These are phyloP conservation scores for Isoetes taiwanensis DNA, from an alignment of 75 land plant species.

Conservation along the genomic window DNA sequence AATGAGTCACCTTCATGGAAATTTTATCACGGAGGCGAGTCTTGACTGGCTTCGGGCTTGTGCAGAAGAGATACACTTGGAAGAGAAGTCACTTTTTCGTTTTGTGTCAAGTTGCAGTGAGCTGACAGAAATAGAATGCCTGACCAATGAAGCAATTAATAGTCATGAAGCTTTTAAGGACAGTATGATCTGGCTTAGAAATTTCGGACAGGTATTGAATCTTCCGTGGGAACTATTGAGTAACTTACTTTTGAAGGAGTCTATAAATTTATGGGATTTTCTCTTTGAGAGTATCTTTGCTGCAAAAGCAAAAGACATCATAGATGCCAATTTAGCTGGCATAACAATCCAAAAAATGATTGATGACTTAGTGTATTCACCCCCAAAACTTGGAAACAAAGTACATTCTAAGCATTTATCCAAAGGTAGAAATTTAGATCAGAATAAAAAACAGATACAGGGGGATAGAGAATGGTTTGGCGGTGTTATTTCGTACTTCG, in stretches of 20 bases:
- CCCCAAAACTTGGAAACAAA: conserved; percentile 14
- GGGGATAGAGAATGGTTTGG: conserved; percentile 16
- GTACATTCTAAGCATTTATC: neutral
- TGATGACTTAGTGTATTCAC: conserved; percentile 36
- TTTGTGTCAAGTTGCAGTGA: conserved; percentile 39
- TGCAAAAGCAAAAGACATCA: conserved; percentile 54
- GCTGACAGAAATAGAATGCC: conserved; percentile 45
- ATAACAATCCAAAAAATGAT: conserved; percentile 17
- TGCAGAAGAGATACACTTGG: conserved; percentile 42
- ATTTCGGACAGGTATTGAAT: conserved; percentile 67
- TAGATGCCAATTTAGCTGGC: conserved; percentile 35
- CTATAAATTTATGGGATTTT: conserved; percentile 60
- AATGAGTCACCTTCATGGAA: conserved; percentile 44
- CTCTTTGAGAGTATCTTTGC: conserved; percentile 74
- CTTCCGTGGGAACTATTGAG: conserved; percentile 82
- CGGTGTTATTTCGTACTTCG: conserved; percentile 29
- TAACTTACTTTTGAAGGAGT: conserved; percentile 58
- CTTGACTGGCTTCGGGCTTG: conserved; percentile 55
- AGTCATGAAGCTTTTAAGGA: conserved; percentile 56
- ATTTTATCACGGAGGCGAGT: conserved; percentile 47
- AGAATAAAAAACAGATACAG: neutral
- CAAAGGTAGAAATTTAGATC: neutral
- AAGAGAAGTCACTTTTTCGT: conserved; percentile 37
- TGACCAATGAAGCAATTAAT: conserved; percentile 46
- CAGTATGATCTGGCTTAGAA: conserved; percentile 74